Evolutionary conservation across 768 basidiomycete genomes (phyloP).

Genomic region (Phaeotremella fagi): DNA sequence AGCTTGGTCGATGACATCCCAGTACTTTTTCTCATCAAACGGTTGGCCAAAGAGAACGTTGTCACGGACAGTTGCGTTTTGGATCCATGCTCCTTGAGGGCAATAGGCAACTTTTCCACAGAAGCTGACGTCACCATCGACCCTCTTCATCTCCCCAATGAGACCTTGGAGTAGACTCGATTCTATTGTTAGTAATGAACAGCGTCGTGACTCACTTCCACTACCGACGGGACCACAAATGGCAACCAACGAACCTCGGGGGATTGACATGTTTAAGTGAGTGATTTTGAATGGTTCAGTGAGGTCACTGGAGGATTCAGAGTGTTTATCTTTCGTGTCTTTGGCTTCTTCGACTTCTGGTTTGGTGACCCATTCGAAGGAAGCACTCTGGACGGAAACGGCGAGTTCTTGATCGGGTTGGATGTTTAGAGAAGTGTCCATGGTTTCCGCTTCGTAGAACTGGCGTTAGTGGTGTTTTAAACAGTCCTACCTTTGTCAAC

Average conservation of each 20-base stretch:
- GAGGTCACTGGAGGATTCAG: background rate
- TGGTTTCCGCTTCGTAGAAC: background rate
- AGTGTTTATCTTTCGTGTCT: background rate
- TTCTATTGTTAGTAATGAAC: background rate
- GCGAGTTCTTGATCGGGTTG: background rate
- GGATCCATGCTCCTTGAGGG: slow-evolving; percentile 69
- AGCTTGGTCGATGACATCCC: slow-evolving; percentile 53
- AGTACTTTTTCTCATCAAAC: slow-evolving; percentile 52
- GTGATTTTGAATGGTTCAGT: slow-evolving; percentile 55
- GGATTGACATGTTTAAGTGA: slow-evolving; percentile 61
- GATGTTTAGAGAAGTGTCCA: background rate
- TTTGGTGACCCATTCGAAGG: slow-evolving; percentile 1
- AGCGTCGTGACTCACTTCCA: slow-evolving; percentile 48
- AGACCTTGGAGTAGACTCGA: slow-evolving; percentile 44
- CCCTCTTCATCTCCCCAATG: slow-evolving; percentile 64
- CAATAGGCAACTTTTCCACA: slow-evolving; percentile 63
- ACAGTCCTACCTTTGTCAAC: background rate
- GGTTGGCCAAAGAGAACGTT: slow-evolving; percentile 56
- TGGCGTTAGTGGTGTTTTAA: background rate
- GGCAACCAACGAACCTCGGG: slow-evolving; percentile 58
- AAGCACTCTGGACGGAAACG: background rate
- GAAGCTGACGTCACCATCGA: slow-evolving; percentile 56
- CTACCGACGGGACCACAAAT: slow-evolving; percentile 65
- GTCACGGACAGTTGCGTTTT: slow-evolving; percentile 57
- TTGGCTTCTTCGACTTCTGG: background rate